These are phyloP conservation scores for Hagleromyces aurorensis DNA, from an alignment of 805 yeast species.

Conservation along the genomic window DNA sequence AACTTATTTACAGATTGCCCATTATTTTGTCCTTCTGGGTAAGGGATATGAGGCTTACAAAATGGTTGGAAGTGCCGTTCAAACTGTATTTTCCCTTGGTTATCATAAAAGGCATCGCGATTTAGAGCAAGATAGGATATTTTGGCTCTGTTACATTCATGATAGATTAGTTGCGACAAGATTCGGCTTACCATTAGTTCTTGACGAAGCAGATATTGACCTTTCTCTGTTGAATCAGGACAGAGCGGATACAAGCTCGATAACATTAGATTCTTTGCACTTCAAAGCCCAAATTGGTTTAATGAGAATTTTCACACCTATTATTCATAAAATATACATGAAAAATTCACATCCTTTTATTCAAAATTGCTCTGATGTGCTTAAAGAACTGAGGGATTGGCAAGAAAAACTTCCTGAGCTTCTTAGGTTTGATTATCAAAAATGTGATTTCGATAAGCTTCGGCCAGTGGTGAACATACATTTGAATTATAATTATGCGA, in stretches of 20 bases:
- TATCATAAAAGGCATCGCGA: constrained; percentile 9
- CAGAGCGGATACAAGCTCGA: constrained; percentile 1
- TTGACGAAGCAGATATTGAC: constrained; percentile 14
- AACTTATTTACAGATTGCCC: constrained; percentile 13
- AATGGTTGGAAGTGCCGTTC: constrained; percentile 14
- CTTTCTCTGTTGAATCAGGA: constrained; percentile 9
- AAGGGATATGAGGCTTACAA: constrained; percentile 12
- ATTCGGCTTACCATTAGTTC: constrained; percentile 15
- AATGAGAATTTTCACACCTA: constrained; percentile 14
- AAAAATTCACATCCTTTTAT: constrained; percentile 11
- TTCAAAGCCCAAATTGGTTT: constrained; percentile 15
- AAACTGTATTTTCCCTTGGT: constrained; percentile 12
- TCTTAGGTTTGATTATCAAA: constrained; percentile 10
- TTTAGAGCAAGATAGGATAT: constrained; percentile 9
- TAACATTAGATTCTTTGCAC: constrained; percentile 10
- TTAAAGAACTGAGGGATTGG: constrained; percentile 13
- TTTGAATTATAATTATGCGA: constrained; percentile 16
- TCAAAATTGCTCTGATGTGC: constrained; percentile 14
- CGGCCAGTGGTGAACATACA: constrained; percentile 17
- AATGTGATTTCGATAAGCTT: constrained; percentile 6
- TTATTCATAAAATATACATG: constrained; percentile 14
- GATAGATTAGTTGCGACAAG: constrained; percentile 16
- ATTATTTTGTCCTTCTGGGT: constrained; percentile 14
- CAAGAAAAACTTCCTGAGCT: constrained; percentile 10
- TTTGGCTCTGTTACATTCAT: constrained; percentile 18